Percentiles rank a stretch among this genome's conserved stretches.
phyloP scores from a whole-genome alignment of 2,329 filamentous ascomycete genomes.

The Sporothrix inflata region DNA sequence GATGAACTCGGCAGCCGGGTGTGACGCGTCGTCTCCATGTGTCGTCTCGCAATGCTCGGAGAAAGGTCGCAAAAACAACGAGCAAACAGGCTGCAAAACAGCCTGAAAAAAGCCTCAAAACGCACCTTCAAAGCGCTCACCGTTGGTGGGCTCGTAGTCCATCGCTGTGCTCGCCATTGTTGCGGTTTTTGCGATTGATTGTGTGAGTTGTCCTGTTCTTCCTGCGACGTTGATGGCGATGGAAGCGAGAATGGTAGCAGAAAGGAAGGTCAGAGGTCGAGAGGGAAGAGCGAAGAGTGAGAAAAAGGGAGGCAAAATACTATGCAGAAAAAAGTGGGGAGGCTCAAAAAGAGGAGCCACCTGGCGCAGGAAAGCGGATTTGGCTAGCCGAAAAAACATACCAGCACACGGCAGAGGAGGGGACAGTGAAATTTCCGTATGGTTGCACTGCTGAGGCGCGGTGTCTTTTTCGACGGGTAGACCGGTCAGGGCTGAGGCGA shows the following conservation, averaged over 20 bases:
- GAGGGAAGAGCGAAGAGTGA: constrained; percentile 23
- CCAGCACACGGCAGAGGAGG: constrained; percentile 11
- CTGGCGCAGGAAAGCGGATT: constrained; percentile 17
- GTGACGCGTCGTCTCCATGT: constrained; percentile 21
- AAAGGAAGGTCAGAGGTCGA: background rate
- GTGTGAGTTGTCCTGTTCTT: background rate
- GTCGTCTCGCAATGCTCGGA: background rate
- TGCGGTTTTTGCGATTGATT: constrained; percentile 3
- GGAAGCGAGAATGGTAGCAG: constrained; percentile 11
- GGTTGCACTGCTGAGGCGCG: constrained; percentile 5
- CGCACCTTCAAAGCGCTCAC: constrained; percentile 68
- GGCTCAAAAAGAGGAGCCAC: constrained; percentile 25
- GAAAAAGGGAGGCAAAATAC: constrained; percentile 29
- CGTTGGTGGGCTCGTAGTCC: constrained; percentile 71
- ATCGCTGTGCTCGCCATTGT: constrained; percentile 67
- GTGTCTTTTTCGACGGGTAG: background rate
- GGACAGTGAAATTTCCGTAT: background rate
- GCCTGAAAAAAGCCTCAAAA: constrained; percentile 24
- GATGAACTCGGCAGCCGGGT: background rate
- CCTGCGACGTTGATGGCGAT: constrained; percentile 26
- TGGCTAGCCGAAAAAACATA: constrained; percentile 27
- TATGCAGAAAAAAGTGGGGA: constrained; percentile 23
- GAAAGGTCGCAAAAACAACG: constrained; percentile 4
- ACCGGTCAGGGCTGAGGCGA: background rate
- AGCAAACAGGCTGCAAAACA: constrained; percentile 24